A percentile compares a stretch with the other conserved stretches of the same genome.
These are phyloP conservation scores for Thelonectria rubi DNA, from an alignment of 2,329 filamentous ascomycete species.

Conservation along the genomic window DNA sequence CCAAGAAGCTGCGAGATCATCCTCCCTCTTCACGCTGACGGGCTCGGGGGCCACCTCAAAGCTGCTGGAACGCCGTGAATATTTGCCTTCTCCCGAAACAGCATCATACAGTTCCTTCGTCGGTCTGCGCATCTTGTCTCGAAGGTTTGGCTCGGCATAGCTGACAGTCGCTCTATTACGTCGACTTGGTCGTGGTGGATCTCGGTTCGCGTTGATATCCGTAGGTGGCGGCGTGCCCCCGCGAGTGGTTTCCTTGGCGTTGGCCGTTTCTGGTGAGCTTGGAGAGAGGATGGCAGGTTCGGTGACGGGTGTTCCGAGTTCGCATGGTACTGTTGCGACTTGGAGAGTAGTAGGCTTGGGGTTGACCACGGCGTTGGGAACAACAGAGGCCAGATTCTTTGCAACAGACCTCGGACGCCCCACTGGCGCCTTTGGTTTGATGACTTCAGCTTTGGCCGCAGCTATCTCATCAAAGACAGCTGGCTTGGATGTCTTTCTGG, in stretches of 20 bases:
- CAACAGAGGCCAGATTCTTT: conserved; percentile 39
- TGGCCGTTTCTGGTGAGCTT: conserved; percentile 58
- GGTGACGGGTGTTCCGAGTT: conserved; percentile 44
- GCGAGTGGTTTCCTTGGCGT: conserved; percentile 45
- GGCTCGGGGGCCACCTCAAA: conserved; percentile 42
- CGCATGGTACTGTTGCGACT: conserved; percentile 27
- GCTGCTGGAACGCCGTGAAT: conserved; percentile 54
- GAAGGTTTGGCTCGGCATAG: conserved; percentile 83
- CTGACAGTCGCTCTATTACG: conserved; percentile 75
- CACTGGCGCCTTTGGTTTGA: conserved; percentile 40
- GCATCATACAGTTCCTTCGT: conserved; percentile 80
- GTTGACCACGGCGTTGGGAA: conserved; percentile 32
- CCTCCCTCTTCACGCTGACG: conserved; percentile 47
- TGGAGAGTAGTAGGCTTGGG: conserved; percentile 31
- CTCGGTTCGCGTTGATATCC: conserved; percentile 63
- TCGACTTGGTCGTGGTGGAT: conserved; percentile 71
- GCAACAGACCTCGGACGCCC: conserved; percentile 42
- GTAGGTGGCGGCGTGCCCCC: conserved; percentile 68
- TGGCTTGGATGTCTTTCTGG: conserved; percentile 59
- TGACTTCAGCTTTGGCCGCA: conserved; percentile 50
- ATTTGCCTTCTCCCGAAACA: conserved; percentile 71
- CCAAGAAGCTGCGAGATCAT: conserved; percentile 43
- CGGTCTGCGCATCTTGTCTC: conserved; percentile 84
- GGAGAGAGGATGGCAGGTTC: conserved; percentile 57
- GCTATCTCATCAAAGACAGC: conserved; percentile 49